phyloP scores from a whole-genome alignment of 169 alveolate species.

The Plasmodium gallinaceum region DNA sequence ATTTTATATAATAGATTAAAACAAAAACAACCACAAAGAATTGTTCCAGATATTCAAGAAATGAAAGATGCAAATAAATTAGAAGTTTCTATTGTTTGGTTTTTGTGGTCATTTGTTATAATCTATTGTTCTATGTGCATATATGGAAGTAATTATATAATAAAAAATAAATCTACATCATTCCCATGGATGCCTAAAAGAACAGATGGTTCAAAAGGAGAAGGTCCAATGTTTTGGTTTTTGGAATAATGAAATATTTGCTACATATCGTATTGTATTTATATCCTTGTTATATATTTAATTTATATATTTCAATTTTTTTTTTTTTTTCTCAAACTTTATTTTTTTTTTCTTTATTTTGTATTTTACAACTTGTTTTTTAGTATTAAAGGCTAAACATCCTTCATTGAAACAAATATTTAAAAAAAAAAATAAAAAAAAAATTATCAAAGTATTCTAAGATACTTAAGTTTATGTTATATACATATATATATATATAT shows the following conservation, averaged over 20 bases:
- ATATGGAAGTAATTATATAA: conserved; percentile 81
- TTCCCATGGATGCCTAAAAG: conserved; percentile 90
- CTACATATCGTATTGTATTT: neutral
- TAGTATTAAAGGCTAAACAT: neutral
- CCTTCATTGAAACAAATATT: neutral
- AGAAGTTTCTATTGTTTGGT: conserved; percentile 86
- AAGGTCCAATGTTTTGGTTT: conserved; percentile 86
- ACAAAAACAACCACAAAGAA: conserved; percentile 89
- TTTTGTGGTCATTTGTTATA: conserved; percentile 82
- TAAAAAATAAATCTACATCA: conserved; percentile 83
- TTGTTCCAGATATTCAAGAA: conserved; percentile 86
- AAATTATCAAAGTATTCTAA: too few relatives aligned
- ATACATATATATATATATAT: too few relatives aligned
- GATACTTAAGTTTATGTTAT: too few relatives aligned
- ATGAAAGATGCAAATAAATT: conserved; percentile 85
- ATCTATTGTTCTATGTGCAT: conserved; percentile 79
- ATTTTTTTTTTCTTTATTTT: neutral
- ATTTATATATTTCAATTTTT: neutral
- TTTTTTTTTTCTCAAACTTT: neutral
- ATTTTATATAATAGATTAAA: conserved; percentile 90
- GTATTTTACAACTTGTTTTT: neutral
- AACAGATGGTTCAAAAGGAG: conserved; percentile 87
- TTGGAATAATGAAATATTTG: conserved; percentile 44
- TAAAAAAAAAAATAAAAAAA: neutral
- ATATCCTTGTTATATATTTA: neutral